These are phyloP conservation scores for Rhizopogon salebrosus DNA, from an alignment of 768 basidiomycete species.

Conservation along the genomic window DNA sequence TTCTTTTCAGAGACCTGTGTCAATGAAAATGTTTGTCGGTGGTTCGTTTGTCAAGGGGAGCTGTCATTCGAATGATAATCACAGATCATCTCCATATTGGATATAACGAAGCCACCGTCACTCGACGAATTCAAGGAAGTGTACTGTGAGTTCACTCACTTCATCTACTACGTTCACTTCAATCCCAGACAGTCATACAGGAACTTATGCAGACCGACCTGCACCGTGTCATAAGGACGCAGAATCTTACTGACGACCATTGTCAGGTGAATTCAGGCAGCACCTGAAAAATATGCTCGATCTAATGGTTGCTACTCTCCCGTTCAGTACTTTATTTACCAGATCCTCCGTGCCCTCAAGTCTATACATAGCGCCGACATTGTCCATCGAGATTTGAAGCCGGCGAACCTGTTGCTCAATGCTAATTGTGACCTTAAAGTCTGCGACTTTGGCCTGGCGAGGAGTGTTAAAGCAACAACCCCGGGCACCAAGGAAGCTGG, in stretches of 20 bases:
- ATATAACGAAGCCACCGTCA: constrained; percentile 79
- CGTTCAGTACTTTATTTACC: constrained; percentile 72
- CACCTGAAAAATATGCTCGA: neutral
- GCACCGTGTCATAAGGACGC: constrained; percentile 88
- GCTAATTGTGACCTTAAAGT: constrained; percentile 88
- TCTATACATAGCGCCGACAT: constrained; percentile 87
- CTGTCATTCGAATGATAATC: constrained; percentile 1
- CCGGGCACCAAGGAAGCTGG: constrained; percentile 58
- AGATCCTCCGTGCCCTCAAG: constrained; percentile 82
- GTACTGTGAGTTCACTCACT: constrained; percentile 49
- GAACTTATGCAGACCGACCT: constrained; percentile 90
- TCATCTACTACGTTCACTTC: neutral
- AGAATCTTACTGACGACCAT: constrained; percentile 87
- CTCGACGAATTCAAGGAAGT: constrained; percentile 82
- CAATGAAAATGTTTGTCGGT: constrained; percentile 65
- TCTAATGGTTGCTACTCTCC: constrained; percentile 1
- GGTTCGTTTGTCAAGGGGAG: neutral
- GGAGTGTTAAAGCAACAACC: constrained; percentile 52
- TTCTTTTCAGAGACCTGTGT: constrained; percentile 78
- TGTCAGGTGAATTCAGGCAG: constrained; percentile 50
- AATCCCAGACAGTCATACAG: constrained; percentile 54
- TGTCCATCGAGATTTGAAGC: constrained; percentile 75
- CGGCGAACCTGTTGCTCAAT: constrained; percentile 84
- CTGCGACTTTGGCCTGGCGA: constrained; percentile 83
- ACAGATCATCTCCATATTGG: constrained; percentile 89